Base-by-base conservation (phyloP, 225 moss, liverwort and hornwort species). In the Marchantia paleacea region DNA sequence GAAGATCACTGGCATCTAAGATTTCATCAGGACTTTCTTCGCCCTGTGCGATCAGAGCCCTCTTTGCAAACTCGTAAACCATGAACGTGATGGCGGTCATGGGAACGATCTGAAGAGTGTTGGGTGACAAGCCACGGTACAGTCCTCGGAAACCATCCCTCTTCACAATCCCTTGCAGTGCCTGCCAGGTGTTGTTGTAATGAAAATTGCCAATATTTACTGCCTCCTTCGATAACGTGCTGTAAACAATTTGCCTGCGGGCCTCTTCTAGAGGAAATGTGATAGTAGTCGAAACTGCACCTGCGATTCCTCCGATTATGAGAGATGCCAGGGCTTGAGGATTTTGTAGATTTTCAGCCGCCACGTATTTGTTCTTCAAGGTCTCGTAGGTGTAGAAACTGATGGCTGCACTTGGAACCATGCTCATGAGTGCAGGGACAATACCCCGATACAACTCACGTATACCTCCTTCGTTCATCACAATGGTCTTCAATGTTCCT, bases 351-450 rank as follows among this genome's bases (percentile, higher is more conserved):
- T 62, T 48, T 69, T 80, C 86, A 2, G 51, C 58, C 0, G 77
- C 66, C 55, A 89, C 24, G 47, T 85, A 90, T 47, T 82, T 83
- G 5, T 75, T 69, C 12, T 88, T 85, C 8, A 95, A 77, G 0
- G 90, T 86, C 63, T 99, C 95, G 71, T 91, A 99, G 0, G 92
- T 89, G 89, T 91, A 99, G 87, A 99, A 99, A 85, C 89, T 93
- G 58, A 87, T 78, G 3, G 95, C 93, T 25, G 95, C 91, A 69
- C 65, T 88, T 3, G 97, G 97, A 19, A 95, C 83, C 81, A 88
- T 94, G 84, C 88, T 72, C 0, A 94, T 78, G 12, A 99, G 87
- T 14, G 77, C 80, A 5, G 97, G 95, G n/a, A 76, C 86, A 55
- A 99, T 79, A 25, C 97, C 97, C 49, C 97, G 83, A 84, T 88